Base-by-base conservation (phyloP, 108 stramenopile species). In the Skeletonema tropicum region DNA sequence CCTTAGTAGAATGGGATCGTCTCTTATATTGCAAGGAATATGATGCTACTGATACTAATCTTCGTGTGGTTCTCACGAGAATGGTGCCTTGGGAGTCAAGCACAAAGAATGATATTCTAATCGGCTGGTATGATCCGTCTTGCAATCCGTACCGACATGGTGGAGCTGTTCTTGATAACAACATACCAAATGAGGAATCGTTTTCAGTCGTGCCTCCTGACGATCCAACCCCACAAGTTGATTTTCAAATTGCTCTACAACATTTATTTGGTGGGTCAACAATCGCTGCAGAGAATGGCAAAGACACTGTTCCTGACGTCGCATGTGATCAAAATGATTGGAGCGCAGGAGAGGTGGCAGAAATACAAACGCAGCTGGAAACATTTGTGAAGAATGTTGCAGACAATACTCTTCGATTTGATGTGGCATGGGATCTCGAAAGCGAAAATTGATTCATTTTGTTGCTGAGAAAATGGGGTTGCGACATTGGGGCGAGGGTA, bases 71-170 rank as follows among this genome's bases (percentile, higher is more conserved):
- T 2, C 61, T 93, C 61, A 87, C 83, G 13, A 63, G 87, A 23
- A 90, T 93, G 89, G 77, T 88, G 32, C 92, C 92, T 5, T 84
- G 82, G 77, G 88, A 90, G 42, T 77, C 87, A 9, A 81, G 85
- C 10, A 85, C 89, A 3, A 93, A 93, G 42, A 89, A 93, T 81
- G 92, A 93, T 66, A 89, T 93, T 60, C 60, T 92, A 29, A 66
- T 92, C 48, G 89, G 85, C 4, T 92, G 89, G 88, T 57, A 30
- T 15, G 14, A 66, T 29, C 35, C n/a, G 17, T 39, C 45, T 23
- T 35, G 39, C 49, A 74, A 83, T 35, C 74, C 74, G 1, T 75
- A 75, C 46, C 57, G 57, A 49, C 55, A 11, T 58, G 73, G n/a
- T 70, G 60, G 21, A 45, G 13, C 21, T n/a, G 46, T 5, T 25